These are phyloP conservation scores for Kwoniella shivajii DNA, from an alignment of 1,284 basidiomycete genomes.

Conservation along the genomic window DNA sequence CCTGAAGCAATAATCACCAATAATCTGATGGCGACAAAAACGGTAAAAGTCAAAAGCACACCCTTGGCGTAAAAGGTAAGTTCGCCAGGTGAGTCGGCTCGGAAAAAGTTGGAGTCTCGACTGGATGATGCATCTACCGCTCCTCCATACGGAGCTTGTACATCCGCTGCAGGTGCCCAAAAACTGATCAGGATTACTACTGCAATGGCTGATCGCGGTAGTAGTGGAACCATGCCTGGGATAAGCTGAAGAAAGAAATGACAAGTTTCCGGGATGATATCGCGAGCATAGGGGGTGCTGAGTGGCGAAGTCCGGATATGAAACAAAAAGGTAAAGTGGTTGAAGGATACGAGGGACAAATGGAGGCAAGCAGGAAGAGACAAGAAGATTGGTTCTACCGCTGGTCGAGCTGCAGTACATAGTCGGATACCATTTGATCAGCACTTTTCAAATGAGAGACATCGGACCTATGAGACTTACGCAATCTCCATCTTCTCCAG, in stretches of 20 bases:
- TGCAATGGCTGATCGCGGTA: slow-evolving; percentile 75
- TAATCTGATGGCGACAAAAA: slow-evolving; percentile 70
- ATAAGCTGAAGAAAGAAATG: slow-evolving; percentile 77
- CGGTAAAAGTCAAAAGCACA: slow-evolving; percentile 71
- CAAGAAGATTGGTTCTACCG: slow-evolving; percentile 76
- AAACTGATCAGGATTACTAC: slow-evolving; percentile 70
- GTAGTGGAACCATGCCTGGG: slow-evolving; percentile 70
- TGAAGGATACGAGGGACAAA: slow-evolving; percentile 72
- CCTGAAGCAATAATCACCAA: slow-evolving; percentile 66
- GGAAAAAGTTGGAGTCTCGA: slow-evolving; percentile 74
- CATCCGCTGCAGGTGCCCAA: slow-evolving; percentile 59
- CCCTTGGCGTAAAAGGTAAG: slow-evolving; percentile 72
- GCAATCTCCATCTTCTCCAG: slow-evolving; percentile 74
- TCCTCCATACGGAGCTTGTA: slow-evolving; percentile 53
- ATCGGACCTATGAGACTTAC: slow-evolving; percentile 60
- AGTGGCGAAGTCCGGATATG: slow-evolving; percentile 72
- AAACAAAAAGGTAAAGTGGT: slow-evolving; percentile 77
- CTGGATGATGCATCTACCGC: slow-evolving; percentile 18
- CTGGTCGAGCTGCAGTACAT: slow-evolving; percentile 67
- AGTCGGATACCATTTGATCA: slow-evolving; percentile 1
- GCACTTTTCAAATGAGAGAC: neutral
- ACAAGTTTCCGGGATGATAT: slow-evolving; percentile 66
- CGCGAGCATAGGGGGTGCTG: slow-evolving; percentile 36
- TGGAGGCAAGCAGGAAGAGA: slow-evolving; percentile 73
- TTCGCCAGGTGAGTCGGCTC: slow-evolving; percentile 60